phyloP scores from a whole-genome alignment of 2,329 filamentous ascomycete genomes.

The Magnaporthiopsis rhizophila region DNA sequence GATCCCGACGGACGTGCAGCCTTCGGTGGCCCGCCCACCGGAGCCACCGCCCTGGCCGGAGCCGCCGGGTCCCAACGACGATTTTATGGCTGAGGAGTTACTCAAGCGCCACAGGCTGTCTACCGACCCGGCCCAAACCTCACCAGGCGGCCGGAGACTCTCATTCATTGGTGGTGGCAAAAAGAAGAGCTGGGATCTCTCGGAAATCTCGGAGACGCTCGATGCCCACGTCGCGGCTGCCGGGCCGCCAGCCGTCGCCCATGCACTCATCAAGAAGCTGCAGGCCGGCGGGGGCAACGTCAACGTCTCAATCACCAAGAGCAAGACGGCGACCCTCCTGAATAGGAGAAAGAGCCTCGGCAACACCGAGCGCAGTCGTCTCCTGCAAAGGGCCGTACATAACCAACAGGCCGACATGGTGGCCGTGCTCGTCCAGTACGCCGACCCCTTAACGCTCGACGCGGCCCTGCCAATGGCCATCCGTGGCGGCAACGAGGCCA shows the following conservation, averaged over 20 bases:
- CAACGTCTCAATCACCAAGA: slow-evolving; percentile 37
- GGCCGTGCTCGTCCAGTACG: slow-evolving; percentile 43
- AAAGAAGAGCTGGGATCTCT: slow-evolving; percentile 42
- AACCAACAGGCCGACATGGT: slow-evolving; percentile 47
- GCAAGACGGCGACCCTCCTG: slow-evolving; percentile 35
- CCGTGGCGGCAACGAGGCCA: slow-evolving; percentile 30
- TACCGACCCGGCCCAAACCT: slow-evolving; percentile 21
- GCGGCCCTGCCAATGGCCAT: slow-evolving; percentile 41
- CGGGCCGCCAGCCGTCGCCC: slow-evolving; percentile 47
- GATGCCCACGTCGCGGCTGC: slow-evolving; percentile 38
- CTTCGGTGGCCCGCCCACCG: slow-evolving; percentile 30
- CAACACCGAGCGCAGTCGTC: slow-evolving; percentile 36
- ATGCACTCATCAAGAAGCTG: slow-evolving; percentile 44
- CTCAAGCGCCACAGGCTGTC: slow-evolving; percentile 35
- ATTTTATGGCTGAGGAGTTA: slow-evolving; percentile 44
- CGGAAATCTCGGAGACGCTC: slow-evolving; percentile 44
- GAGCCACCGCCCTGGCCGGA: slow-evolving; percentile 27
- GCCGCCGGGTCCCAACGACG: slow-evolving; percentile 39
- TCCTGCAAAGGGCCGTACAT: slow-evolving; percentile 42
- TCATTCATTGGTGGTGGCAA: slow-evolving; percentile 36
- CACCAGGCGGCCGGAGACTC: slow-evolving; percentile 24
- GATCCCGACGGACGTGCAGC: slow-evolving; percentile 24
- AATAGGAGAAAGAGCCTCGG: slow-evolving; percentile 42
- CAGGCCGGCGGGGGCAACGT: slow-evolving; percentile 41
- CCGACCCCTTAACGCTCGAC: slow-evolving; percentile 42